Conservation (phyloP, 352 stramenopile species). For the Elongisporangium undulatum region DNA sequence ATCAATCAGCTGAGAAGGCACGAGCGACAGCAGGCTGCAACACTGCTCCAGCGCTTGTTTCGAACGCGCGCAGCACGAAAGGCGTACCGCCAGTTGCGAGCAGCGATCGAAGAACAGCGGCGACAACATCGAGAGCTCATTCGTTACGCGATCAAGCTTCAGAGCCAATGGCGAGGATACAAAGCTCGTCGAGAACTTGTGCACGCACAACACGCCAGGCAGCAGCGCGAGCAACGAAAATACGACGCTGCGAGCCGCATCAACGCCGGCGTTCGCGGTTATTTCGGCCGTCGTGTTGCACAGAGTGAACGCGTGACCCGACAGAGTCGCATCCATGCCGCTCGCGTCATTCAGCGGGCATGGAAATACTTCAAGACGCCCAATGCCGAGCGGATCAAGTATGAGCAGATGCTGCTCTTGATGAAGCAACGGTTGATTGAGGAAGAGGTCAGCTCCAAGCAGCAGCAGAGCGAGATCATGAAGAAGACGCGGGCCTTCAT, state of each 20-base stretch:
- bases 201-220: constrained; percentile 22
- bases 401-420: constrained; percentile 42
- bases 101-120: constrained; percentile 38
- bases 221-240: constrained; percentile 22
- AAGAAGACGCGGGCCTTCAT: constrained; percentile 37
- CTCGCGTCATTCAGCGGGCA: constrained; percentile 42
- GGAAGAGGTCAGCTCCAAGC: constrained; percentile 34
- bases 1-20: constrained; percentile 52
- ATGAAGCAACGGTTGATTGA: constrained; percentile 44
- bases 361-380: constrained; percentile 46
- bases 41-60: constrained; percentile 54
- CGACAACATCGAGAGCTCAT: constrained; percentile 27
- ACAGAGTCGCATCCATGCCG: constrained; percentile 32
- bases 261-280: constrained; percentile 56
- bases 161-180: constrained; percentile 65
- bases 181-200: constrained; percentile 27
- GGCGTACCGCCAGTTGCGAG: constrained; percentile 41
- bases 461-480: constrained; percentile 44
- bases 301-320: constrained; percentile 25
- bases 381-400: constrained; percentile 30
- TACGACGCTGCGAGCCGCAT: constrained; percentile 53
- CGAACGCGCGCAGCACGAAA: constrained; percentile 47
- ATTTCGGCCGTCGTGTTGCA: constrained; percentile 45
- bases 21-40: constrained; percentile 47
- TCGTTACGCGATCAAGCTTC: constrained; percentile 42